Evolutionary conservation across 1,284 basidiomycete genomes (phyloP), one percentile per base, ranked within the genome.

Genomic region (Lentinula novae-zelandiae): DNA sequence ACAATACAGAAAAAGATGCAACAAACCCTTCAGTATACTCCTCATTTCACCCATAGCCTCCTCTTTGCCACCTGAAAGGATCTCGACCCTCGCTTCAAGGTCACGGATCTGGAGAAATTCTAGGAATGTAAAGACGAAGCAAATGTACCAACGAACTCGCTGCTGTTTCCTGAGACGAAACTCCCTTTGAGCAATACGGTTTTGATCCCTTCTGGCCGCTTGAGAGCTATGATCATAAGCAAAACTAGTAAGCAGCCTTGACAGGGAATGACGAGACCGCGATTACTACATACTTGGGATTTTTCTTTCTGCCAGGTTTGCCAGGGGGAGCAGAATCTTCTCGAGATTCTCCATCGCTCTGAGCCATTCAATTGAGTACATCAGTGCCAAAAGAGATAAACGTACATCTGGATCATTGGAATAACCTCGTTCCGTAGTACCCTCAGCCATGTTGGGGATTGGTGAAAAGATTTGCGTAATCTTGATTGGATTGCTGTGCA

Each of bases 141-240:
- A 13, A 49, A 61, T 53, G 27, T 59, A 36, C 55, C 31, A 56
- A 71, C 79, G 65, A 63, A 87, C 86, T 72, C 89, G 82, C 68
- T 93, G 92, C 72, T 95, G 94, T 72, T 96, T 96, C 66, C 93
- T 81, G 58, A 95, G 79, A 48, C 94, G 85, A 69, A 96, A 96
- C 73, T 96, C 94, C 53, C 94, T 85, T 73, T 96, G 95, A 1
- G 94, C 94, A 62, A 96, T 93, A 60, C 95, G 83, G 71, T 96
- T 96, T 74, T 96, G 94, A 75, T 93, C 91, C 66, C 90, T 83
- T 67, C 90, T 77, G 15, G 91, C 90, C 44, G 91, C 90, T 75
- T 93, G 90, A 36, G 91, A 93, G 76, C 91, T 91, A 67, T 22
- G 63, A 63, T 50, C 38, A 46, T 46, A 46, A 46, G 34, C 56